A percentile compares a stretch with the other conserved stretches of the same genome.
Evolutionary conservation across 306 rosid species (phyloP).

Genomic region (Luffa acutangula): DNA sequence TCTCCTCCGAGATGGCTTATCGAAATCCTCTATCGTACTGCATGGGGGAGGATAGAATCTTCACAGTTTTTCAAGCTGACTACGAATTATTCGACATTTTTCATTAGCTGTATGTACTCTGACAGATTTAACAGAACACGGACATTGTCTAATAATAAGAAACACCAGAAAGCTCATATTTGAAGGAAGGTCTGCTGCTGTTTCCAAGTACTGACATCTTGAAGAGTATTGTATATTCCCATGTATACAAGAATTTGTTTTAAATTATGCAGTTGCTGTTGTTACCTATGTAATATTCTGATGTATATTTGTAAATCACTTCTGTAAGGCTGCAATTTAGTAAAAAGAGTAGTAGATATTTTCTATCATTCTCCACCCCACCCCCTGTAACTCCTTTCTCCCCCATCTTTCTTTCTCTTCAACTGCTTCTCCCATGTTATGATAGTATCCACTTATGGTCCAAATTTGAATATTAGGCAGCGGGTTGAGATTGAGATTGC

Average conservation of each 20-base stretch:
- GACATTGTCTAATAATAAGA: neutral
- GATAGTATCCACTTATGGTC: neutral
- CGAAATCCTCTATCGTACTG: neutral
- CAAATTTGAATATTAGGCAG: neutral
- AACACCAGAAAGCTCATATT: conserved; percentile 6
- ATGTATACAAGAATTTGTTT: neutral
- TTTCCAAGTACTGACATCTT: neutral
- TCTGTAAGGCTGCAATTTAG: neutral
- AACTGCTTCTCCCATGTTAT: neutral
- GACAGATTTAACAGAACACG: neutral
- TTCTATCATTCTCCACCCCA: neutral
- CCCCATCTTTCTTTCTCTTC: neutral
- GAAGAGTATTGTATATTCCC: conserved; percentile 5
- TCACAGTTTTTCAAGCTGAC: neutral
- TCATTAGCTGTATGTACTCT: neutral
- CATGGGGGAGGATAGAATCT: neutral
- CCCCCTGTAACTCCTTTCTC: neutral
- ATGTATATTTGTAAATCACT: conserved; percentile 5
- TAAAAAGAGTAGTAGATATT: neutral
- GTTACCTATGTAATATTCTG: neutral
- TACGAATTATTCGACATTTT: neutral
- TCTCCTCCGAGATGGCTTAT: neutral
- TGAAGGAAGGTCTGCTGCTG: conserved; percentile 5
- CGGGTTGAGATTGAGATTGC: neutral
- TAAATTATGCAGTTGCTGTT: neutral